Percentiles rank a stretch among this genome's conserved stretches.
Conservation (phyloP, 805 yeast genomes). For the Middelhovenomyces tepae region DNA sequence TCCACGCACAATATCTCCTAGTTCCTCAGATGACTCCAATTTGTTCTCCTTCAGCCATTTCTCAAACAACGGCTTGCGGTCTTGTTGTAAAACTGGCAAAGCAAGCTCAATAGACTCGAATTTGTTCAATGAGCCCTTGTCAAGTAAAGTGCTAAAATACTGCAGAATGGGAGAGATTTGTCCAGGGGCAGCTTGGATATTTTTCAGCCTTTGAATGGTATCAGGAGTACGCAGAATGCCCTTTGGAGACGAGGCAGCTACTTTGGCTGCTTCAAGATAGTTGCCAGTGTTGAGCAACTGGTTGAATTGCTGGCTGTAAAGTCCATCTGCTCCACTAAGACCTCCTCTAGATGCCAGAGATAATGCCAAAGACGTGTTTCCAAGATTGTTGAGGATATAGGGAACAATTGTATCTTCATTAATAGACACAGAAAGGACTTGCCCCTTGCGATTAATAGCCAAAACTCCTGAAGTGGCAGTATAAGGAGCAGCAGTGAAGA, state of each 20-base stretch:
- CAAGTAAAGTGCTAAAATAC: slow-evolving; percentile 84
- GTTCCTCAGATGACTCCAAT: slow-evolving; percentile 88
- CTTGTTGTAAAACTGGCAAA: slow-evolving; percentile 90
- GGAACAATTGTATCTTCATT: slow-evolving; percentile 80
- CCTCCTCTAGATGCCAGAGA: slow-evolving; percentile 92
- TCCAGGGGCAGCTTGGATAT: slow-evolving; percentile 86
- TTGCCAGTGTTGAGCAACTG: slow-evolving; percentile 75
- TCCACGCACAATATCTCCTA: slow-evolving; percentile 92
- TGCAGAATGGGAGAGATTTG: slow-evolving; percentile 89
- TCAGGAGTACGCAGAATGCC: slow-evolving; percentile 77
- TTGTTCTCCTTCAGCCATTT: slow-evolving; percentile 96
- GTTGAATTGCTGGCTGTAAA: slow-evolving; percentile 87
- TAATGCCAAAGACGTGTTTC: slow-evolving; percentile 80
- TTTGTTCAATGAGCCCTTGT: slow-evolving; percentile 85
- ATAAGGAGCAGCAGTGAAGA: slow-evolving; percentile 77
- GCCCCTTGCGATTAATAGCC: slow-evolving; percentile 91
- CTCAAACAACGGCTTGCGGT: slow-evolving; percentile 85
- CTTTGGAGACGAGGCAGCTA: slow-evolving; percentile 91
- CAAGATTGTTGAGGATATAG: slow-evolving; percentile 75
- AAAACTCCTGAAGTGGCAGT: slow-evolving; percentile 73
- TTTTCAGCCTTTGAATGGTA: slow-evolving; percentile 86
- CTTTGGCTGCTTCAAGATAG: slow-evolving; percentile 86
- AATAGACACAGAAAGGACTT: slow-evolving; percentile 86
- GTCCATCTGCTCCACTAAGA: slow-evolving; percentile 91
- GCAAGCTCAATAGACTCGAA: slow-evolving; percentile 93